Conservation (phyloP, 2,329 filamentous ascomycete genomes). For the Talaromyces albobiverticillius region DNA sequence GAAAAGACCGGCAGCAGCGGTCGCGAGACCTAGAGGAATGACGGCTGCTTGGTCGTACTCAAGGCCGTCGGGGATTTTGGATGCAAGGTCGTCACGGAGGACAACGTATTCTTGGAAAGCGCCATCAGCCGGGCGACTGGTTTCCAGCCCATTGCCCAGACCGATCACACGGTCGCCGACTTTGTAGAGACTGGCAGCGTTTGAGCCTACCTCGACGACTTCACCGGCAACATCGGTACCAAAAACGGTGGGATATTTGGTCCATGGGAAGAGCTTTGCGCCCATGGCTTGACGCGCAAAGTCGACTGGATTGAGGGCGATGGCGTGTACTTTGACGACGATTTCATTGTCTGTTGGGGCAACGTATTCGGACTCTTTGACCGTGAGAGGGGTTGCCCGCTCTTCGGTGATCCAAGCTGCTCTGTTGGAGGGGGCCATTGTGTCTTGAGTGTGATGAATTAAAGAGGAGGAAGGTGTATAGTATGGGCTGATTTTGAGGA, state of each 20-base stretch:
- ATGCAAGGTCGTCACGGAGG: constrained; percentile 15
- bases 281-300: constrained; percentile 25
- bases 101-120: constrained; percentile 28
- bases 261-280: constrained; percentile 21
- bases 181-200: constrained; percentile 22
- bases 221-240: constrained; percentile 28
- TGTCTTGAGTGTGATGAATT: neutral
- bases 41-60: constrained; percentile 25
- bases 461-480: neutral
- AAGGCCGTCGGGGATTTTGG: constrained; percentile 22
- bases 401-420: constrained; percentile 19
- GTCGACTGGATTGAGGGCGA: constrained; percentile 31
- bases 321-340: constrained; percentile 20
- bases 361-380: constrained; percentile 16
- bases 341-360: constrained; percentile 17
- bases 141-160: constrained; percentile 16
- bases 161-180: constrained; percentile 27
- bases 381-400: constrained; percentile 16
- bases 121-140: constrained; percentile 15
- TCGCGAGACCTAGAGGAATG: constrained; percentile 26
- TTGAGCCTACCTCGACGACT: constrained; percentile 25
- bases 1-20: constrained; percentile 24
- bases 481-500: neutral
- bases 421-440: constrained; percentile 15
- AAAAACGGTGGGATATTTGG: constrained; percentile 20